Evolutionary conservation across 208 protist genomes (phyloP).

Genomic region (Trypanosoma grayi): DNA sequence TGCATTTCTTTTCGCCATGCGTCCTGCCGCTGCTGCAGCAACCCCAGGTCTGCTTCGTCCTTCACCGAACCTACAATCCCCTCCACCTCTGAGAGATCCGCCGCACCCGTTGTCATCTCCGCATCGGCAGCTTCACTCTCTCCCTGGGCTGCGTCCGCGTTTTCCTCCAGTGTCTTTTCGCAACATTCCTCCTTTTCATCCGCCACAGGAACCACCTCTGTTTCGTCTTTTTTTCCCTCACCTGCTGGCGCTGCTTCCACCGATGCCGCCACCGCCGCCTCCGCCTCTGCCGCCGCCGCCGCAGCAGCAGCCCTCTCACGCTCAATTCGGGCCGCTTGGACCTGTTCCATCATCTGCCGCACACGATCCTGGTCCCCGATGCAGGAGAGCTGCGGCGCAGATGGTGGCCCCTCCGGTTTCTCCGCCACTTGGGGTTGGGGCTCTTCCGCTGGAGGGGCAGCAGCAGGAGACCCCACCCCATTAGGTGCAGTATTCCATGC

Average conservation of each 20-base stretch:
- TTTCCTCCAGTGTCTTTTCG: slow-evolving; percentile 8
- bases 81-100: background rate
- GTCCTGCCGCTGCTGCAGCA: slow-evolving; percentile 54
- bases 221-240: background rate
- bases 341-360: slow-evolving; percentile 48
- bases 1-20: slow-evolving; percentile 57
- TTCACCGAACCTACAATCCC: background rate
- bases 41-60: slow-evolving; percentile 19
- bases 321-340: slow-evolving; percentile 38
- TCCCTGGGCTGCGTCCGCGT: background rate
- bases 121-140: background rate
- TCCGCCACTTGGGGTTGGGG: background rate
- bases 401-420: background rate
- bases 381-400: slow-evolving; percentile 21
- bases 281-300: background rate
- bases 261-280: background rate
- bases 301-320: slow-evolving; percentile 30
- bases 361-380: slow-evolving; percentile 31
- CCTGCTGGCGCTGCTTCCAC: background rate
- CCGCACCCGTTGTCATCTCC: background rate
- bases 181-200: slow-evolving; percentile 19
- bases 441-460: background rate
- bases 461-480: background rate
- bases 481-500: background rate
- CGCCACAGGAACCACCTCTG: background rate